A percentile compares a stretch with the other conserved stretches of the same genome.
Conservation (phyloP, 2,329 filamentous ascomycete genomes). For the Blumeria hordei region DNA sequence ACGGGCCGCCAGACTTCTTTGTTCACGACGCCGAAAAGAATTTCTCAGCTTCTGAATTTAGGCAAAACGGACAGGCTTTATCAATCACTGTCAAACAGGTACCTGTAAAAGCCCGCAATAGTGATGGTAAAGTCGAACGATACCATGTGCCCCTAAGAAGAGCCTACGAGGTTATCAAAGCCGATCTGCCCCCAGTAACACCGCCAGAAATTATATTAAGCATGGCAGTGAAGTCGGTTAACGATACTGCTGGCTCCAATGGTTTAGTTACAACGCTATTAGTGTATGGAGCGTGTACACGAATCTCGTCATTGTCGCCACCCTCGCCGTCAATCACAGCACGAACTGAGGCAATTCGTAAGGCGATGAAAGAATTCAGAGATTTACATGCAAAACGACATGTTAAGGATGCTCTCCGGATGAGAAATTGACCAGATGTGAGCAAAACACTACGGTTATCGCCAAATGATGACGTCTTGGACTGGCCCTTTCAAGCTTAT, state of each 20-base stretch:
- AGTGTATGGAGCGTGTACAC: background rate
- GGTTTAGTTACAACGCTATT: background rate
- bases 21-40: constrained; percentile 1
- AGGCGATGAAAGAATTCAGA: constrained; percentile 3
- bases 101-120: constrained; percentile 1
- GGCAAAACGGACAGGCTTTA: background rate
- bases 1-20: background rate
- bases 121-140: constrained; percentile 1
- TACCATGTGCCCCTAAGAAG: background rate
- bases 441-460: background rate
- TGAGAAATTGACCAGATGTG: constrained; percentile 1
- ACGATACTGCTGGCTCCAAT: background rate
- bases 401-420: constrained; percentile 1
- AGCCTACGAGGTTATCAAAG: background rate
- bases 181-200: too few species aligned
- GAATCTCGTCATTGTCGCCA: background rate
- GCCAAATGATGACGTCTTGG: constrained; percentile 2
- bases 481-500: background rate
- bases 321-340: background rate
- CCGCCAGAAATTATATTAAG: background rate
- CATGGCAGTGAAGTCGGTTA: background rate
- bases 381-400: background rate
- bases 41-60: constrained; percentile 3
- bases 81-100: background rate
- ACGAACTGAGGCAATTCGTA: background rate